Evolutionary conservation across 441 rosid genomes (phyloP).

Genomic region (Corymbia citriodora): DNA sequence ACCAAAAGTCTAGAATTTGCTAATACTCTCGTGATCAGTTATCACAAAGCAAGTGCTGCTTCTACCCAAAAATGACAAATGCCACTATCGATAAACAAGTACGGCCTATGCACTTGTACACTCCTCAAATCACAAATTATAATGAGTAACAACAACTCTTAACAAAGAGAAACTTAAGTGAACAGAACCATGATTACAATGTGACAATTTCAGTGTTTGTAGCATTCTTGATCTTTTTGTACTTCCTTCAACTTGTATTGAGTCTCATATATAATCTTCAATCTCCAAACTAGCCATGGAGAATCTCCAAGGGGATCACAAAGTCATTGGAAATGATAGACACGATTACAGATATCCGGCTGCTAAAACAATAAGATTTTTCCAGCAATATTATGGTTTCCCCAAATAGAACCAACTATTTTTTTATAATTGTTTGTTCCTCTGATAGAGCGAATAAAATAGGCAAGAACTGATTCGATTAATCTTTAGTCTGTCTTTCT

Average conservation of each 20-base stretch:
- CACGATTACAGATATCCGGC: background rate
- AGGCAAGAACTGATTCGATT: background rate
- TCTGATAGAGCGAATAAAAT: background rate
- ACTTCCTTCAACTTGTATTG: background rate
- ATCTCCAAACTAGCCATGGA: background rate
- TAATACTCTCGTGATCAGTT: background rate
- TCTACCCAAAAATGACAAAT: background rate
- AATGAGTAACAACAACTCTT: background rate
- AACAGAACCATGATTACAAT: background rate
- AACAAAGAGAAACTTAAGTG: background rate
- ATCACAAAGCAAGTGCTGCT: background rate
- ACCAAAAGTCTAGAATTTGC: background rate
- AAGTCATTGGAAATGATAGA: background rate
- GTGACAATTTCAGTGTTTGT: background rate
- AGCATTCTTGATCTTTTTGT: background rate
- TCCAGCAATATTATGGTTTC: background rate
- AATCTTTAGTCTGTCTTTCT: background rate
- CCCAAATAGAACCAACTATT: background rate
- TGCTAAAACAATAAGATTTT: background rate
- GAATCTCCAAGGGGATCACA: background rate
- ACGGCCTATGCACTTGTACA: background rate
- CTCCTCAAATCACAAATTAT: background rate
- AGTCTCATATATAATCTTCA: background rate
- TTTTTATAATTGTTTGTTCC: background rate
- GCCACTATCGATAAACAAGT: background rate